A percentile compares a stretch with the other conserved stretches of the same genome.
Evolutionary conservation across 345 rosid genomes (phyloP).

Genomic region (Sonneratia alba): DNA sequence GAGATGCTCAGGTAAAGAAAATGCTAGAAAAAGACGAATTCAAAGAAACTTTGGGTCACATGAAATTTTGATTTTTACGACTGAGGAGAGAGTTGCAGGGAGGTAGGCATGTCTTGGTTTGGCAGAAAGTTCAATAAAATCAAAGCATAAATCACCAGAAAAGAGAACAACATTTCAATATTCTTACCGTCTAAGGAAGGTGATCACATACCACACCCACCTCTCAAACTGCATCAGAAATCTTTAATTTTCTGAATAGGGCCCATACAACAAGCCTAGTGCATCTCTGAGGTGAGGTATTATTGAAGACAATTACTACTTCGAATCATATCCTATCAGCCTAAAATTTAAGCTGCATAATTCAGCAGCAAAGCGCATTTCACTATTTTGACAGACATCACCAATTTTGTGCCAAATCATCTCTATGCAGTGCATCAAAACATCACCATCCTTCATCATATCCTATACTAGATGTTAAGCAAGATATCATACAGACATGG

Average conservation of each 20-base stretch:
- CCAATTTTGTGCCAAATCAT: not conserved
- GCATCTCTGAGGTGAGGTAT: not conserved
- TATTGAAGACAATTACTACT: not conserved
- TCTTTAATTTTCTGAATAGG: not conserved
- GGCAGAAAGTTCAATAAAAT: too few species aligned
- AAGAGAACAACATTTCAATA: not conserved
- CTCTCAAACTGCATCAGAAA: not conserved
- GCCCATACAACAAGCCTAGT: not conserved
- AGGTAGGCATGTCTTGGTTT: too few species aligned
- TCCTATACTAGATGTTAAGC: not conserved
- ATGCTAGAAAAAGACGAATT: too few species aligned
- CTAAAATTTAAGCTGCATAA: not conserved
- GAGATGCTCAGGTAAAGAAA: not conserved
- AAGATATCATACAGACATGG: not conserved
- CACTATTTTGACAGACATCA: not conserved
- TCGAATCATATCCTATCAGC: not conserved
- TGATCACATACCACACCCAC: not conserved
- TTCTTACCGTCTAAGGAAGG: not conserved
- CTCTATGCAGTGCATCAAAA: not conserved
- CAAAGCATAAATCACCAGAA: not conserved
- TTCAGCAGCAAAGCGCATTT: not conserved
- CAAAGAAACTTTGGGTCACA: too few species aligned
- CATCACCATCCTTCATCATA: not conserved
- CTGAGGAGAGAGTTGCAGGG: too few species aligned
- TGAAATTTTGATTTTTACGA: too few species aligned